Percentiles rank a stretch among this genome's conserved stretches.
phyloP scores from a whole-genome alignment of 441 rosid genomes.

The Adansonia gregorii region DNA sequence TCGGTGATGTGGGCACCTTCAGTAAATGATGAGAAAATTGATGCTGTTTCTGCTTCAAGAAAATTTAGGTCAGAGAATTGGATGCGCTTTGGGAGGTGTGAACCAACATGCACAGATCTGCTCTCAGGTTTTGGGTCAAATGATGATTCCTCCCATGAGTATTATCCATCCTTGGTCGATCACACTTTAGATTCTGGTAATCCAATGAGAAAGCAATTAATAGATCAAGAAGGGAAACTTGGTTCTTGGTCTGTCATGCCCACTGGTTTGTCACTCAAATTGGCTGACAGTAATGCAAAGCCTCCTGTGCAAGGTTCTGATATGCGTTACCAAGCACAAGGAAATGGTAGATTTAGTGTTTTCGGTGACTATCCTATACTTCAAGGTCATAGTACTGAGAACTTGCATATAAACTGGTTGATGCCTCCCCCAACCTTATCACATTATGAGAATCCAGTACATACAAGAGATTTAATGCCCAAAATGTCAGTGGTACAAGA shows the following conservation, averaged over 20 bases:
- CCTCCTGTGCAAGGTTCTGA: conserved; percentile 47
- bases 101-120: conserved; percentile 69
- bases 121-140: conserved; percentile 71
- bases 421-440: conserved; percentile 60
- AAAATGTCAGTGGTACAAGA: conserved; percentile 45
- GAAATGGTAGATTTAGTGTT: conserved; percentile 50
- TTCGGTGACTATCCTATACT: conserved; percentile 52
- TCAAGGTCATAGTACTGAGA: conserved; percentile 57
- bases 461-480: conserved; percentile 46
- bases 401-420: conserved; percentile 62
- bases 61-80: conserved; percentile 63
- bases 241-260: conserved; percentile 64
- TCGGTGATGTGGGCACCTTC: conserved; percentile 62
- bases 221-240: conserved; percentile 63
- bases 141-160: conserved; percentile 50
- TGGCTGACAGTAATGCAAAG: conserved; percentile 50
- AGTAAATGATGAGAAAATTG: conserved; percentile 65
- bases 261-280: conserved; percentile 62
- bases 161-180: conserved; percentile 48
- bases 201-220: conserved; percentile 43
- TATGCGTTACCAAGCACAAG: conserved; percentile 43
- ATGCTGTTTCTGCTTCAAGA: conserved; percentile 55
- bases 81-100: conserved; percentile 62
- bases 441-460: conserved; percentile 47
- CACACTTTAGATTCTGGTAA: conserved; percentile 41